Conservation (phyloP, 73 alveolate species). For the Paramecium octaurelia region DNA sequence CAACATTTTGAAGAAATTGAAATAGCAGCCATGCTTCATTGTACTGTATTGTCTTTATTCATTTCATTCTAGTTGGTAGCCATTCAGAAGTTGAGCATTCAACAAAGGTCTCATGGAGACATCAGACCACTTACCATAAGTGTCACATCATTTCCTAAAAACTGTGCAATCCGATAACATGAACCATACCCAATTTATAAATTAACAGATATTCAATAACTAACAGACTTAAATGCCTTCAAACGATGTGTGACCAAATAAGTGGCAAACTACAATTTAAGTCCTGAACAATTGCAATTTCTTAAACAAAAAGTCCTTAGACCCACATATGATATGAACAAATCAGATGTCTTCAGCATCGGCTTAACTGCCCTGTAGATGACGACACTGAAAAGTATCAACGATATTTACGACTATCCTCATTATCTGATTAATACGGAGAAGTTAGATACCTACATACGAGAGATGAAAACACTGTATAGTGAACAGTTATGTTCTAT, state of each 20-base stretch:
- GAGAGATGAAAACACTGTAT: background rate
- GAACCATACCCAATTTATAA: background rate
- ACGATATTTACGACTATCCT: background rate
- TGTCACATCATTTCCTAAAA: background rate
- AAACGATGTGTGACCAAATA: background rate
- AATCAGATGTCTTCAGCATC: slow-evolving; percentile 2
- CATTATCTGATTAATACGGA: background rate
- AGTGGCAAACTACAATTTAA: background rate
- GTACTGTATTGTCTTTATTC: background rate
- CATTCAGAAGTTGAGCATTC: background rate
- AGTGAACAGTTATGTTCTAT: background rate
- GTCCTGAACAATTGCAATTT: background rate
- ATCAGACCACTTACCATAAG: background rate
- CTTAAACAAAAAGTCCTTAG: background rate
- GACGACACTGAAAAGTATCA: background rate
- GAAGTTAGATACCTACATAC: background rate
- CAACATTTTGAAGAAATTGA: slow-evolving; percentile 11
- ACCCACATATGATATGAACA: background rate
- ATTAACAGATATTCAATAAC: background rate
- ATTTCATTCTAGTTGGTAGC: background rate
- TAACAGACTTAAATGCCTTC: background rate
- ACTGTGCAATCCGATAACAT: background rate
- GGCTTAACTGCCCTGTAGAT: background rate
- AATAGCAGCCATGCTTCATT: slow-evolving; percentile 6
- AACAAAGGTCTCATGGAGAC: background rate